A percentile compares a stretch with the other conserved stretches of the same genome.
These are phyloP conservation scores for Torulaspora franciscae DNA, from an alignment of 805 yeast genomes.

Conservation along the genomic window DNA sequence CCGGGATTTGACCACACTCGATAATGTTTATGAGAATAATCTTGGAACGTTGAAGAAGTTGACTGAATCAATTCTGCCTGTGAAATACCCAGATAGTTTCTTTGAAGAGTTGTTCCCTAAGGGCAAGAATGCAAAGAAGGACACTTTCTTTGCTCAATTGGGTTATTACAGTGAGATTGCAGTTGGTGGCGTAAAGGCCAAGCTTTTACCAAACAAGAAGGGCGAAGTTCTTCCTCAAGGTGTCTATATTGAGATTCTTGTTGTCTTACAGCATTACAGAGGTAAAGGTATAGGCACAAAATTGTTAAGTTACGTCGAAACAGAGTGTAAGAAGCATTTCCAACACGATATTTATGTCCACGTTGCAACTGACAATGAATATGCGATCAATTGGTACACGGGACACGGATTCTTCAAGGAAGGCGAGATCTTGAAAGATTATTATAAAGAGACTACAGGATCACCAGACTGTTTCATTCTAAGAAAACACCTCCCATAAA, in stretches of 20 bases:
- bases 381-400: slow-evolving; percentile 48
- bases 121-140: slow-evolving; percentile 13
- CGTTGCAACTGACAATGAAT: slow-evolving; percentile 43
- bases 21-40: slow-evolving; percentile 28
- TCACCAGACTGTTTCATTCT: slow-evolving; percentile 23
- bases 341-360: slow-evolving; percentile 48
- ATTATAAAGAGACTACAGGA: slow-evolving; percentile 37
- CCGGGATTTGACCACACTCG: slow-evolving; percentile 21
- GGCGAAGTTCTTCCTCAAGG: slow-evolving; percentile 43
- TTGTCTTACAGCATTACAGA: slow-evolving; percentile 62
- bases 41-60: slow-evolving; percentile 26
- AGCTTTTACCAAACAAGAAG: slow-evolving; percentile 42
- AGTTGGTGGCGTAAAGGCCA: slow-evolving; percentile 69
- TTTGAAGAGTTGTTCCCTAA: slow-evolving; percentile 24
- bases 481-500: slow-evolving; percentile 12
- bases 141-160: slow-evolving; percentile 23
- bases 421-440: slow-evolving; percentile 38
- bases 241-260: slow-evolving; percentile 61
- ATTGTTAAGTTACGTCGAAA: slow-evolving; percentile 53
- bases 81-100: slow-evolving; percentile 21
- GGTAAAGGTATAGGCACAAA: slow-evolving; percentile 55
- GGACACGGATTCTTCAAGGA: slow-evolving; percentile 45
- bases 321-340: slow-evolving; percentile 44
- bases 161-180: slow-evolving; percentile 73
- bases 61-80: slow-evolving; percentile 18